Evolutionary conservation across 768 basidiomycete genomes (phyloP).

Genomic region (Tricholoma terreum): DNA sequence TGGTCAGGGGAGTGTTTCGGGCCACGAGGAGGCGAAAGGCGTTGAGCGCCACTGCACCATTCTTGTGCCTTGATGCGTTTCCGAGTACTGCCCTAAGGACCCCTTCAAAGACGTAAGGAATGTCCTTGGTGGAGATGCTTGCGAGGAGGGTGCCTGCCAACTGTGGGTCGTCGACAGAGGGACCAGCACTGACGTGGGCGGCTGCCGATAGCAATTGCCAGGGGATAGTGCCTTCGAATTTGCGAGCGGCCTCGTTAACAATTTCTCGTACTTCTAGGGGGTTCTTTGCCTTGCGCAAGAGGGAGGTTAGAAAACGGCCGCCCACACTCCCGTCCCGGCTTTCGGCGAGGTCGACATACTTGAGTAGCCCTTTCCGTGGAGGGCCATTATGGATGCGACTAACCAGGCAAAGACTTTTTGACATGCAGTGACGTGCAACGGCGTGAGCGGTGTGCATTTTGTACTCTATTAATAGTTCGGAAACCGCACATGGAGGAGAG

Average conservation of each 20-base stretch:
- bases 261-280: neutral
- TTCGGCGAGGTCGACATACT: neutral
- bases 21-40: neutral
- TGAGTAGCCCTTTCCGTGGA: neutral
- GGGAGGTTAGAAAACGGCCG: neutral
- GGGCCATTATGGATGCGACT: slow-evolving; percentile 1
- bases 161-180: neutral
- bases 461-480: neutral
- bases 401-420: neutral
- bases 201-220: neutral
- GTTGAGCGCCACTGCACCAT: neutral
- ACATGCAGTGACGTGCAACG: neutral
- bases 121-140: neutral
- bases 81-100: neutral
- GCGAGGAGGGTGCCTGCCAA: neutral
- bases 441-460: neutral
- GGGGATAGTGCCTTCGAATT: slow-evolving; percentile 1
- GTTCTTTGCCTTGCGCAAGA: neutral
- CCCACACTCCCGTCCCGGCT: neutral
- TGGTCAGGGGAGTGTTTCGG: neutral
- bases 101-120: neutral
- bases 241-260: neutral
- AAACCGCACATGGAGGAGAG: too few relatives aligned
- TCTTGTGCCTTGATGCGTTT: neutral
- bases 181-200: neutral